Evolutionary conservation across 2,329 filamentous ascomycete species (phyloP).

Genomic region (Aureobasidium melanogenum): DNA sequence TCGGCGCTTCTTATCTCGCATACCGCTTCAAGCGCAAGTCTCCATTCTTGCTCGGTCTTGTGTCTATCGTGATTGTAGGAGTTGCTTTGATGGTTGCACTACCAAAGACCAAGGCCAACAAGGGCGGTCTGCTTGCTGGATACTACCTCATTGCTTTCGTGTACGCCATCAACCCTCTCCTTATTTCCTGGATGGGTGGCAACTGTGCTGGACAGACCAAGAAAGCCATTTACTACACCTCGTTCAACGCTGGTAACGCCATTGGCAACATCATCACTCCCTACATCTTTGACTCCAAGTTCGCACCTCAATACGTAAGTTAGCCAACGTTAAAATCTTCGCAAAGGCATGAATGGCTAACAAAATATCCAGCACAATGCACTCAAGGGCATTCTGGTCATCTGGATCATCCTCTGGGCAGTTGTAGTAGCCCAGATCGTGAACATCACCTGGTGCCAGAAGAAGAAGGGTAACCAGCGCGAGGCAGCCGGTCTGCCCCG

Average conservation of each 20-base stretch:
- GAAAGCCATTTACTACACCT: constrained; percentile 14
- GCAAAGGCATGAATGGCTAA: background rate
- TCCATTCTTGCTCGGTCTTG: constrained; percentile 12
- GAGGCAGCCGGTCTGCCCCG: constrained; percentile 9
- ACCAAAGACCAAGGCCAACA: constrained; percentile 12
- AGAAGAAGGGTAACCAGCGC: constrained; percentile 13
- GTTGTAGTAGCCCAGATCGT: background rate
- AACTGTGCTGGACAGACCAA: constrained; percentile 14
- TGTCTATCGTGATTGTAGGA: constrained; percentile 11
- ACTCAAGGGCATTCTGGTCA: constrained; percentile 11
- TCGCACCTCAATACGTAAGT: constrained; percentile 14
- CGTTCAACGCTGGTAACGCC: constrained; percentile 10
- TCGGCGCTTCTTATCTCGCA: constrained; percentile 8
- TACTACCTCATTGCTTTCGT: constrained; percentile 14
- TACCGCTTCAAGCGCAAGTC: constrained; percentile 15
- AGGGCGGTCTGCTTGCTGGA: constrained; percentile 11
- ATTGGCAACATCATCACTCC: constrained; percentile 14
- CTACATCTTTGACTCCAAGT: constrained; percentile 12
- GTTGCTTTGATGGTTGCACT: constrained; percentile 12
- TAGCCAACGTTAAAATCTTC: too few species aligned
- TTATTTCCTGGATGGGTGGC: constrained; percentile 12
- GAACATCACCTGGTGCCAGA: constrained; percentile 3
- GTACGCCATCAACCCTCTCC: constrained; percentile 12
- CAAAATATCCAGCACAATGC: background rate
- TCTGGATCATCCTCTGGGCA: constrained; percentile 11